A percentile compares a stretch with the other conserved stretches of the same genome.
Evolutionary conservation across 1,284 basidiomycete species (phyloP).

Genomic region (Papiliotrema terrestris): DNA sequence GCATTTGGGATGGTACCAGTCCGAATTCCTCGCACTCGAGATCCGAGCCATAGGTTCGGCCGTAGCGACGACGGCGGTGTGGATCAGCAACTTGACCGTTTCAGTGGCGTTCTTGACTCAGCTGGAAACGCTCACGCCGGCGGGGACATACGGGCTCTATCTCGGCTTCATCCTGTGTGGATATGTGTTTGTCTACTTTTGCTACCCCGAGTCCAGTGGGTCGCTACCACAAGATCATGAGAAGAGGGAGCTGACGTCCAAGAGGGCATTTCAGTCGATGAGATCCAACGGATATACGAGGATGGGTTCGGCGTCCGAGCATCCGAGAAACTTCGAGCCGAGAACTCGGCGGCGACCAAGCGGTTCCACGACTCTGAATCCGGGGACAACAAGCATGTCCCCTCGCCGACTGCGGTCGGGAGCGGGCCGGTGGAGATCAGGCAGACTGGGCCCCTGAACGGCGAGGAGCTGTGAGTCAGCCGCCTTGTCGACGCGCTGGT

Average conservation of each 20-base stretch:
- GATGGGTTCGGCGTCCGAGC: not conserved
- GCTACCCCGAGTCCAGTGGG: slow-evolving; percentile 19
- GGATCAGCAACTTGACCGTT: slow-evolving; percentile 15
- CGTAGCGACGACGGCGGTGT: slow-evolving; percentile 10
- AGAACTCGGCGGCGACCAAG: not conserved
- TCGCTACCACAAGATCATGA: not conserved
- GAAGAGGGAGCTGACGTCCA: no score
- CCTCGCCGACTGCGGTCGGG: no score
- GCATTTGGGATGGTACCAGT: slow-evolving; percentile 37
- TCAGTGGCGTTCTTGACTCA: slow-evolving; percentile 13
- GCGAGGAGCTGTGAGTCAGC: no score
- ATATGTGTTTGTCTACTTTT: slow-evolving; percentile 11
- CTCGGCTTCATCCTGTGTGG: slow-evolving; percentile 11
- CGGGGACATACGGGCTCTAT: slow-evolving; percentile 13
- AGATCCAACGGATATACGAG: not conserved
- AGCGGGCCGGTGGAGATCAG: no score
- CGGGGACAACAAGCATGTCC: not conserved
- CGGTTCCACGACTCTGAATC: not conserved
- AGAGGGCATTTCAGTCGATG: not conserved
- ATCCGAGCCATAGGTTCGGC: slow-evolving; percentile 29
- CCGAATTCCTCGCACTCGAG: slow-evolving; percentile 34
- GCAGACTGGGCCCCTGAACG: no score
- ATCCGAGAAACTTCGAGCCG: not conserved
- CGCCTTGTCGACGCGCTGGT: no score
- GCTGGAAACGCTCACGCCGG: slow-evolving; percentile 7